These are phyloP conservation scores for Ophiocordyceps unilateralis DNA, from an alignment of 2,329 filamentous ascomycete genomes.

Conservation along the genomic window DNA sequence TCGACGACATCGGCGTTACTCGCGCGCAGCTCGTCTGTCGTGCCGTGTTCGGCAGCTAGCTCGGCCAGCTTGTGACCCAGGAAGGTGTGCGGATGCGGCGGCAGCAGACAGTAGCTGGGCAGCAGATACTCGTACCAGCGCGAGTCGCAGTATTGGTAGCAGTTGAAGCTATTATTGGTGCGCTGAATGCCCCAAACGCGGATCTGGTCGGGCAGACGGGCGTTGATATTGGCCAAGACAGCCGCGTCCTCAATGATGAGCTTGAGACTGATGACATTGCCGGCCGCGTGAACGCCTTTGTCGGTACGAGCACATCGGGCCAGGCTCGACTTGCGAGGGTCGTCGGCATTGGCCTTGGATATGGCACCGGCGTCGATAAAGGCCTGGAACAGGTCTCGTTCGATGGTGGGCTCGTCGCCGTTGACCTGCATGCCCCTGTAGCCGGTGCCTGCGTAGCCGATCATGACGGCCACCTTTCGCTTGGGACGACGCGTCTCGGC, in stretches of 20 bases:
- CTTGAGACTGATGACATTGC: conserved; percentile 89
- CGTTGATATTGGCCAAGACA: conserved; percentile 82
- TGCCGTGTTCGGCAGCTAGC: conserved; percentile 53
- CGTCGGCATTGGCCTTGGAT: conserved; percentile 89
- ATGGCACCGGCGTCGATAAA: conserved; percentile 86
- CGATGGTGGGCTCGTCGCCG: conserved; percentile 73
- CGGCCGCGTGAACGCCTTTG: conserved; percentile 92
- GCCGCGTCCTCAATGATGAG: conserved; percentile 85
- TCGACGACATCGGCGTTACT: conserved; percentile 60
- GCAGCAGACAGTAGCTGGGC: conserved; percentile 80
- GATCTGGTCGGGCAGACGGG: conserved; percentile 69
- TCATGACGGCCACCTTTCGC: conserved; percentile 87
- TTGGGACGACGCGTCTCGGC: conserved; percentile 79
- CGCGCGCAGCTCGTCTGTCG: conserved; percentile 48
- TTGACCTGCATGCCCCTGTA: conserved; percentile 97
- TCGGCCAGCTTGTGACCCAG: conserved; percentile 72
- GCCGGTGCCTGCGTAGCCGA: conserved; percentile 89
- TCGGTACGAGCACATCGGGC: conserved; percentile 91
- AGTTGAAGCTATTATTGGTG: conserved; percentile 82
- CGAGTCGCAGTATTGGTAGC: conserved; percentile 88
- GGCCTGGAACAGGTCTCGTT: conserved; percentile 84
- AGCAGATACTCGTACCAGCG: conserved; percentile 96
- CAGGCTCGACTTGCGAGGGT: conserved; percentile 89
- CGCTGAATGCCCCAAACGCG: conserved; percentile 86
- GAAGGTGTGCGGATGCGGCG: conserved; percentile 77